These are phyloP conservation scores for Mesembryanthemum crystallinum DNA, from an alignment of 148 eudicot genomes.

Conservation along the genomic window DNA sequence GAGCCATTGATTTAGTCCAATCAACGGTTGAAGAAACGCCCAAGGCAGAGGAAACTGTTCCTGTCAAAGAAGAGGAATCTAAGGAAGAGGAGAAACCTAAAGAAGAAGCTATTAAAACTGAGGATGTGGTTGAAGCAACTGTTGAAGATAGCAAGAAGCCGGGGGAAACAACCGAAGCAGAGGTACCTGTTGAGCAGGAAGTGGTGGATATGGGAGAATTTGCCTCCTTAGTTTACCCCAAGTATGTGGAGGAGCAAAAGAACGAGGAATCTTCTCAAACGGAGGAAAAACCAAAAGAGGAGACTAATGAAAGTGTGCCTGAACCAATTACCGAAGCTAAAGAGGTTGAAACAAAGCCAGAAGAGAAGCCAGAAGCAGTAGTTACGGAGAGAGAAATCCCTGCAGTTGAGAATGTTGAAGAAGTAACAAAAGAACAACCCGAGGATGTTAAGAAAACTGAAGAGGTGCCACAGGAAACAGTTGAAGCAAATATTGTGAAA, in stretches of 20 bases:
- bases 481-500: background rate
- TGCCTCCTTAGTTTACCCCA: slow-evolving; percentile 15
- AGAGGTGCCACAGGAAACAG: no score
- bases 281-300: background rate
- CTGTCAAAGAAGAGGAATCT: slow-evolving; percentile 3
- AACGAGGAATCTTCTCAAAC: slow-evolving; percentile 8
- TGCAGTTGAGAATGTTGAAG: slow-evolving; percentile 3
- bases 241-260: slow-evolving; percentile 21
- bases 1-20: slow-evolving; percentile 3
- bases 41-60: background rate
- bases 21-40: slow-evolving; percentile 8
- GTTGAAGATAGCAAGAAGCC: slow-evolving; percentile 11
- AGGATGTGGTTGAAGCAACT: slow-evolving; percentile 6
- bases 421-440: no score
- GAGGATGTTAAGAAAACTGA: no score
- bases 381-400: slow-evolving; percentile 4
- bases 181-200: slow-evolving; percentile 12
- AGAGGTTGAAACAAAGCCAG: slow-evolving; percentile 14
- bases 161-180: slow-evolving; percentile 4
- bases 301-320: slow-evolving; percentile 18
- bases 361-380: slow-evolving; percentile 3
- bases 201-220: slow-evolving; percentile 18
- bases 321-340: slow-evolving; percentile 17
- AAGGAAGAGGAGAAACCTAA: slow-evolving; percentile 3
- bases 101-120: background rate